A percentile compares a stretch with the other conserved stretches of the same genome.
phyloP scores from a whole-genome alignment of 208 protist genomes.

The Leishmania amazonensis region DNA sequence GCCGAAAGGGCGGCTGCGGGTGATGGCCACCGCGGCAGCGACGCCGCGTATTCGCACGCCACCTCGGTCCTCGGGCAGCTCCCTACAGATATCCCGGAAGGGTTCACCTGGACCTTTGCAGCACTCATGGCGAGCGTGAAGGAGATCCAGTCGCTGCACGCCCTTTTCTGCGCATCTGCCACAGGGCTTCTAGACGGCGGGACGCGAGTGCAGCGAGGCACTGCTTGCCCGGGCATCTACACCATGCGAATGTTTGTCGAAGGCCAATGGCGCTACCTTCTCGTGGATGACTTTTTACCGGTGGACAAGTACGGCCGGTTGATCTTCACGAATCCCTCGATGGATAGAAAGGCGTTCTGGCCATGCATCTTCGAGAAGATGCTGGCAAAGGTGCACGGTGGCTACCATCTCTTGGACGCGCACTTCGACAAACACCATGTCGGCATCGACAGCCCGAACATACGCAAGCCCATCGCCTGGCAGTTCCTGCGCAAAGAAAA shows the following conservation, averaged over 20 bases:
- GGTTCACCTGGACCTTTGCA: constrained; percentile 71
- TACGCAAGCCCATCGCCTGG: constrained; percentile 23
- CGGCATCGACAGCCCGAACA: constrained; percentile 23
- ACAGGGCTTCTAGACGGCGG: not conserved
- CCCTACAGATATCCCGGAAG: constrained; percentile 26
- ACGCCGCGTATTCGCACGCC: not conserved
- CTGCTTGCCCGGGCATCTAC: constrained; percentile 49
- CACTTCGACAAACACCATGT: constrained; percentile 27
- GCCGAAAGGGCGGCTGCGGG: not conserved
- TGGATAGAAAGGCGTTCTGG: constrained; percentile 49
- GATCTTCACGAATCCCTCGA: constrained; percentile 67
- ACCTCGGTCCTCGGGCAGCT: constrained; percentile 18
- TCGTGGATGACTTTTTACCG: constrained; percentile 89
- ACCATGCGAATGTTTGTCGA: constrained; percentile 71
- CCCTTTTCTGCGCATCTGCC: constrained; percentile 17
- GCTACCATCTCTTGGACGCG: constrained; percentile 71
- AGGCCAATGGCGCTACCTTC: constrained; percentile 82
- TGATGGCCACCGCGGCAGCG: not conserved
- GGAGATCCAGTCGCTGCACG: constrained; percentile 14
- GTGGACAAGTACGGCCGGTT: constrained; percentile 61
- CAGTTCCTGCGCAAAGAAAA: constrained; percentile 15
- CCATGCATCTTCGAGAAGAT: constrained; percentile 87
- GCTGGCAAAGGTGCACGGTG: constrained; percentile 82
- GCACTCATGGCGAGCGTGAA: constrained; percentile 42
- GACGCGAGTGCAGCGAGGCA: constrained; percentile 19